Percentiles rank a stretch among this genome's conserved stretches.
These are phyloP conservation scores for Aspergillus mulundensis DNA, from an alignment of 495 filamentous ascomycete genomes.

Conservation along the genomic window DNA sequence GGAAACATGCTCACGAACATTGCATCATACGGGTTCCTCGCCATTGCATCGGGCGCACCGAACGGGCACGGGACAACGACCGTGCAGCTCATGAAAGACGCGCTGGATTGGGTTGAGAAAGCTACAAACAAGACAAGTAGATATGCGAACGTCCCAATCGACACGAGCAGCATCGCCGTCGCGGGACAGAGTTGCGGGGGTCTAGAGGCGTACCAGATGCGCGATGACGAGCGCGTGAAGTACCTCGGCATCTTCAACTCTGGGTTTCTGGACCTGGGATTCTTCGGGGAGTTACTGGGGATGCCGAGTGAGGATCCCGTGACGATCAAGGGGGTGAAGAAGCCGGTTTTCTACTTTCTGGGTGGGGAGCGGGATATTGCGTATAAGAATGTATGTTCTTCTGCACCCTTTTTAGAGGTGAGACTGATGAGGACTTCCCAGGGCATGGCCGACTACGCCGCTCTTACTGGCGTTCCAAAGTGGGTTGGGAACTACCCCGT, in stretches of 20 bases:
- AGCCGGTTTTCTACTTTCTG: slow-evolving; percentile 14
- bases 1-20: slow-evolving; percentile 6
- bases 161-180: not conserved
- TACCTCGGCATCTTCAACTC: slow-evolving; percentile 8
- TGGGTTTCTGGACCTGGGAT: not conserved
- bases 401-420: too few relatives aligned
- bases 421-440: not conserved
- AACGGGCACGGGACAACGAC: not conserved
- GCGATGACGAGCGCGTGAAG: slow-evolving; percentile 1
- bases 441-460: slow-evolving; percentile 9
- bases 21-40: slow-evolving; percentile 7
- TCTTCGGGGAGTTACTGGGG: not conserved
- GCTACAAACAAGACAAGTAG: not conserved
- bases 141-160: not conserved
- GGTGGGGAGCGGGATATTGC: slow-evolving; percentile 10
- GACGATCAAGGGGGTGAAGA: slow-evolving; percentile 4
- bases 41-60: slow-evolving; percentile 3
- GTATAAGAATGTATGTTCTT: slow-evolving; percentile 10
- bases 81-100: not conserved
- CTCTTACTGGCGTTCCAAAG: slow-evolving; percentile 2
- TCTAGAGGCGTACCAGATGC: slow-evolving; percentile 8
- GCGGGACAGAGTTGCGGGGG: slow-evolving; percentile 8
- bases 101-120: not conserved
- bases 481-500: slow-evolving; percentile 13
- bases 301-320: not conserved